Evolutionary conservation across 345 rosid species (phyloP).

Genomic region (Bruguiera gymnorhiza): DNA sequence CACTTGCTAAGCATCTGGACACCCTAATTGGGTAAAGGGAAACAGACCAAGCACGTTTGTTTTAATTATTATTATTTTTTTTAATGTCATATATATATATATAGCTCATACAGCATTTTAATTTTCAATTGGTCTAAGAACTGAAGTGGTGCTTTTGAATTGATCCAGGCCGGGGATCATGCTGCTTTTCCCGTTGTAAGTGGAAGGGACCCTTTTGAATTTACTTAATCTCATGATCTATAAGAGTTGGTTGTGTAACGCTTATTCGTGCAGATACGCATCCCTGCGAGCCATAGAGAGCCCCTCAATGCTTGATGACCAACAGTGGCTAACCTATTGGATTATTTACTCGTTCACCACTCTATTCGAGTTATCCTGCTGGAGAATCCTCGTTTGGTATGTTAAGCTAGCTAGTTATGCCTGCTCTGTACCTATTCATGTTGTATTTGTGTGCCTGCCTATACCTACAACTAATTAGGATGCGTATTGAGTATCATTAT

Average conservation of each 20-base stretch:
- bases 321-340: slow-evolving; percentile 73
- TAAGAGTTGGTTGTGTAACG: too few species aligned
- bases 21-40: slow-evolving; percentile 54
- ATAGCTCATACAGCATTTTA: too few species aligned
- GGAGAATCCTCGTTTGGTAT: slow-evolving; percentile 73
- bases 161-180: neutral
- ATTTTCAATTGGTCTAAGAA: too few species aligned
- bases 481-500: too few species aligned
- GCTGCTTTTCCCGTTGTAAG: slow-evolving; percentile 2
- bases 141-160: too few species aligned
- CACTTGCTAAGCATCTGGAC: slow-evolving; percentile 56
- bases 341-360: slow-evolving; percentile 68
- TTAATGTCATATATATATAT: too few species aligned
- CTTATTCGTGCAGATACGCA: slow-evolving; percentile 50
- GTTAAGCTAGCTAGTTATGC: neutral
- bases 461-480: too few species aligned
- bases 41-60: too few species aligned
- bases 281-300: slow-evolving; percentile 87
- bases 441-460: too few species aligned
- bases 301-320: slow-evolving; percentile 78
- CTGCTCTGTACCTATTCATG: neutral
- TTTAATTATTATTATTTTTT: too few species aligned
- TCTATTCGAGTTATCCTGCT: slow-evolving; percentile 67
- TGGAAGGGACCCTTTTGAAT: neutral
- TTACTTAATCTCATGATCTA: neutral